phyloP scores from a whole-genome alignment of 1,139 yeast genomes.

The Magnusiomyces suaveolens region DNA sequence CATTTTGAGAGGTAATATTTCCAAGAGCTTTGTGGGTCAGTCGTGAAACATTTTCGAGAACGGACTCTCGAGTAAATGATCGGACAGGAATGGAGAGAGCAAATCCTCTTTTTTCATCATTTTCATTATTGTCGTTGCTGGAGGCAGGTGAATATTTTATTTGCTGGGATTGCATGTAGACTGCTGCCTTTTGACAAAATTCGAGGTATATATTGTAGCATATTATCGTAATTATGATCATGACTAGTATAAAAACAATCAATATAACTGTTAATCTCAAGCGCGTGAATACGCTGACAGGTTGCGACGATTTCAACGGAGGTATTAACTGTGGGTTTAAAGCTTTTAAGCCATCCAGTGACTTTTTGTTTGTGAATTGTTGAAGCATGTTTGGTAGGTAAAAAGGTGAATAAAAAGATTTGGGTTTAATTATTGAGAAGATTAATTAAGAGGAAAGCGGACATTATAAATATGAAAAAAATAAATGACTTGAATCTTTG shows the following conservation, averaged over 20 bases:
- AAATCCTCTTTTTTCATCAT: background rate
- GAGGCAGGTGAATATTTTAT: background rate
- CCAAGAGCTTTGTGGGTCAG: background rate
- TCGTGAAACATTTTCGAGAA: background rate
- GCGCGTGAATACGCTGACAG: background rate
- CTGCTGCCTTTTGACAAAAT: background rate
- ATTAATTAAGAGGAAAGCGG: background rate
- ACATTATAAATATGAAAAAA: background rate
- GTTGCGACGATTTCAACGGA: background rate
- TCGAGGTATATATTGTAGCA: background rate
- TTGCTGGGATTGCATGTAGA: background rate
- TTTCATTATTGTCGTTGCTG: background rate
- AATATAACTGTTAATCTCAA: conserved; percentile 7
- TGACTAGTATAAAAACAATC: background rate
- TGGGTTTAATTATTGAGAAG: background rate
- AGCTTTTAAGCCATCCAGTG: background rate
- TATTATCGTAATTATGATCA: background rate
- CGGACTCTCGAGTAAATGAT: background rate
- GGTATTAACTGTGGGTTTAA: background rate
- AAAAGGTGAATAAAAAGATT: background rate
- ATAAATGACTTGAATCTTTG: background rate
- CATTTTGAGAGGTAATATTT: background rate
- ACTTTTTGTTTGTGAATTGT: background rate
- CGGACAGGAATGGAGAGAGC: background rate
- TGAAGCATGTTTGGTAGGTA: background rate